Conservation (phyloP, 129 eudicot species). For the Glebionis coronaria region DNA sequence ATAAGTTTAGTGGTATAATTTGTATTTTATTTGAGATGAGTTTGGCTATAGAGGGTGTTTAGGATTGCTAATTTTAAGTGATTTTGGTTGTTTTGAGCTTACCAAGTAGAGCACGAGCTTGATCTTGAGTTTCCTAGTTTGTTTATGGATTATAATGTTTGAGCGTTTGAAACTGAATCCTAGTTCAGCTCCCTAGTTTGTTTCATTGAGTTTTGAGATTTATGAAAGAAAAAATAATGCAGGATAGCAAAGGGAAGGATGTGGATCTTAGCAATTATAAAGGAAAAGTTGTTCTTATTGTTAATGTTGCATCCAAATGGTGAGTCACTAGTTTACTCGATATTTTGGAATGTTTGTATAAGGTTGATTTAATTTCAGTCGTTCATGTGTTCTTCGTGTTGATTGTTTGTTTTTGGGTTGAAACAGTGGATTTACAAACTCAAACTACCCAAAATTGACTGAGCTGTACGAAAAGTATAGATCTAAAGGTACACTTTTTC, state of each 20-base stretch:
- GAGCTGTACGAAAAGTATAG: slow-evolving; percentile 58
- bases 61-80: too few species aligned
- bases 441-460: slow-evolving; percentile 63
- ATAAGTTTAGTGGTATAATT: too few species aligned
- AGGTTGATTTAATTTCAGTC: background rate
- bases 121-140: too few species aligned
- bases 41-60: too few species aligned
- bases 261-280: slow-evolving; percentile 73
- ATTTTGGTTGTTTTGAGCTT: too few species aligned
- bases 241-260: slow-evolving; percentile 73
- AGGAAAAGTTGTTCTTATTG: slow-evolving; percentile 85
- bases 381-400: slow-evolving; percentile 11
- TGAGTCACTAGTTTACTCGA: background rate
- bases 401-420: slow-evolving; percentile 25
- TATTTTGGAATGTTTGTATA: background rate
- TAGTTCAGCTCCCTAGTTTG: background rate
- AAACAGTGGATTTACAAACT: slow-evolving; percentile 69
- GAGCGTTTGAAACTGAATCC: too few species aligned
- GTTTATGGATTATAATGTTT: too few species aligned
- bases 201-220: background rate
- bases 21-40: too few species aligned
- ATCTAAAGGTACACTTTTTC: slow-evolving; percentile 59
- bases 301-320: slow-evolving; percentile 98
- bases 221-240: background rate
- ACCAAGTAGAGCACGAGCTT: too few species aligned